Percentiles rank a stretch among this genome's conserved stretches.
Evolutionary conservation across 2,329 filamentous ascomycete genomes (phyloP).

Genomic region (Beauveria varroae): DNA sequence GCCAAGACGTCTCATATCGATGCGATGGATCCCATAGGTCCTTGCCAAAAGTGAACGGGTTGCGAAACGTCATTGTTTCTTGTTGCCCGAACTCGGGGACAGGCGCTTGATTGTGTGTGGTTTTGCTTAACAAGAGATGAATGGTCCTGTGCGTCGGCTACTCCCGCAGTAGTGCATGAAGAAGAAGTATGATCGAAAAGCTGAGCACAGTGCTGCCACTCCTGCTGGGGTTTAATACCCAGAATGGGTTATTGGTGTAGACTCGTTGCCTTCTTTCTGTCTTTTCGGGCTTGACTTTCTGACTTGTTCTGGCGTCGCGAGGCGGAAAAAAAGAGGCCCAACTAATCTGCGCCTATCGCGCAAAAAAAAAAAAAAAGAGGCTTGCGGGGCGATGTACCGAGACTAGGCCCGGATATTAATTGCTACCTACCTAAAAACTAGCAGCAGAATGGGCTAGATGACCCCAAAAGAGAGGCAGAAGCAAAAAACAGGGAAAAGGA

Average conservation of each 20-base stretch:
- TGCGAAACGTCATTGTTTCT: conserved; percentile 11
- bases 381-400: not conserved
- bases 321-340: too few species aligned
- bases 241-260: too few species aligned
- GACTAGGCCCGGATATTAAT: too few species aligned
- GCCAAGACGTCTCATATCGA: conserved; percentile 74
- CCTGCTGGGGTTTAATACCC: too few species aligned
- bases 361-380: not conserved
- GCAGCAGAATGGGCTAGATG: too few species aligned
- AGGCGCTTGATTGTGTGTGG: not conserved
- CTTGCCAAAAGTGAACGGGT: conserved; percentile 31
- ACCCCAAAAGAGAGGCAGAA: not conserved
- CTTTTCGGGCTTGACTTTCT: not conserved
- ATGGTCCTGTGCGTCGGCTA: too few species aligned
- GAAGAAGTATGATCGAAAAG: too few species aligned
- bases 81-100: not conserved
- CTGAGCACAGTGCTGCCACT: too few species aligned
- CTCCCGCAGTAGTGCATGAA: too few species aligned
- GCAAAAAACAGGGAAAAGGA: not conserved
- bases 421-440: too few species aligned
- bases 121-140: too few species aligned
- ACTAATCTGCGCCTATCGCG: not conserved
- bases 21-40: conserved; percentile 48
- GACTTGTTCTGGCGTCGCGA: not conserved
- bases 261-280: not conserved